These are phyloP conservation scores for Lyophyllum atratum DNA, from an alignment of 768 basidiomycete species.

Conservation along the genomic window DNA sequence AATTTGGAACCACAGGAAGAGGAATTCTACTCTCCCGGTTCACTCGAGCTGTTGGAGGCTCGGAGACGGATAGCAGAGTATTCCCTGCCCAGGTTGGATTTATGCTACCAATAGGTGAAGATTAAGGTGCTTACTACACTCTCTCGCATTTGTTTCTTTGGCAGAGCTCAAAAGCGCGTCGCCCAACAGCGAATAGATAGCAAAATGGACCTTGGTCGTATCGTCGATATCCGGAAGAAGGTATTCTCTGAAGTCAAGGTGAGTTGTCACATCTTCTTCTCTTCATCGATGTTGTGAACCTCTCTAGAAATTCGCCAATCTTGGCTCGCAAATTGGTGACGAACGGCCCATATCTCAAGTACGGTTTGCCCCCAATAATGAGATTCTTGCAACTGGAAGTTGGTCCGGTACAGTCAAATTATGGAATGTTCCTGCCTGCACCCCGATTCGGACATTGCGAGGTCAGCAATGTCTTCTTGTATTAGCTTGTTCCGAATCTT, in stretches of 20 bases:
- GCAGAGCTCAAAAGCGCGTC: conserved; percentile 94
- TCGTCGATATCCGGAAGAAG: conserved; percentile 92
- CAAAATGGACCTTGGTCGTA: conserved; percentile 79
- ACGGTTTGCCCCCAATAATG: conserved; percentile 90
- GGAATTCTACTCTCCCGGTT: conserved; percentile 95
- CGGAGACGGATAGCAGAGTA: conserved; percentile 88
- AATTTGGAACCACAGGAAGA: conserved; percentile 60
- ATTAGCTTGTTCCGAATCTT: conserved; percentile 10
- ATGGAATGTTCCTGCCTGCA: conserved; percentile 94
- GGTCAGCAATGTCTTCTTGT: conserved; percentile 43
- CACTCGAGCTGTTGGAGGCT: conserved; percentile 83
- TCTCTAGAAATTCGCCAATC: conserved; percentile 78
- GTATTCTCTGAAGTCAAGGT: conserved; percentile 91
- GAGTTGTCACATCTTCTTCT: conserved; percentile 17
- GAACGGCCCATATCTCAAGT: conserved; percentile 93
- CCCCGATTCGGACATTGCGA: conserved; percentile 70
- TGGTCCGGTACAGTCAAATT: conserved; percentile 96
- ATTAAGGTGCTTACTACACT: conserved; percentile 78
- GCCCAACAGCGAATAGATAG: conserved; percentile 92
- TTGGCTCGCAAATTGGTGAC: conserved; percentile 98
- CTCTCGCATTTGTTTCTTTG: conserved; percentile 38
- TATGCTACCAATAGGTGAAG: conserved; percentile 53
- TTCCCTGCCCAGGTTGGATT: conserved; percentile 92
- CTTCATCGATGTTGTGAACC: background rate
- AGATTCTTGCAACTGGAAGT: conserved; percentile 87